A percentile compares a stretch with the other conserved stretches of the same genome.
Conservation (phyloP, 768 basidiomycete species). For the Leucocoprinus birnbaumii region DNA sequence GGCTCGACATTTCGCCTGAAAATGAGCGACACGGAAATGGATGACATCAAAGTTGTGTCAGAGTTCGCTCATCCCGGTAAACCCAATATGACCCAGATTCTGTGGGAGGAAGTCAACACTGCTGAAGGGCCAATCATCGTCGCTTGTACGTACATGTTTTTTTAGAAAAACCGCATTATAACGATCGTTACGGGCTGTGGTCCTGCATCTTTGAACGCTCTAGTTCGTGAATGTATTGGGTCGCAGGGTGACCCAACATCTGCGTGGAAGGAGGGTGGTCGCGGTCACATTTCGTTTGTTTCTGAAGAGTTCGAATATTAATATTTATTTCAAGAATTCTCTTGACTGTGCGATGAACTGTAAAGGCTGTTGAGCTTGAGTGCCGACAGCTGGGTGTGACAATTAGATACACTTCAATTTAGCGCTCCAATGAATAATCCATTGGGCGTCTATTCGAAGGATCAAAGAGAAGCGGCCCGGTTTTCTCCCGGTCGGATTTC, state of each 20-base stretch:
- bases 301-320: conserved; percentile 69
- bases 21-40: conserved; percentile 55
- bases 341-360: too few species aligned
- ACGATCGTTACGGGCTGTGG: too few species aligned
- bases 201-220: not conserved
- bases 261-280: conserved; percentile 44
- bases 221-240: conserved; percentile 62
- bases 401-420: too few species aligned
- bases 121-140: too few species aligned
- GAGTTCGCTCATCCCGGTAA: conserved; percentile 66
- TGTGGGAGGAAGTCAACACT: too few species aligned
- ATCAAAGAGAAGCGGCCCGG: not conserved
- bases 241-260: conserved; percentile 51
- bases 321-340: conserved; percentile 10
- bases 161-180: too few species aligned
- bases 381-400: too few species aligned
- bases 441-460: too few species aligned
- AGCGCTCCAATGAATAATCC: too few species aligned
- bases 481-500: not conserved
- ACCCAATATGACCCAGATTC: conserved; percentile 48
- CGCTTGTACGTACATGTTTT: too few species aligned
- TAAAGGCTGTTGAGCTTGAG: too few species aligned
- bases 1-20: conserved; percentile 29
- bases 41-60: conserved; percentile 54
- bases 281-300: conserved; percentile 54